These are phyloP conservation scores for Coniophora puteana DNA, from an alignment of 1,284 basidiomycete species.

Conservation along the genomic window DNA sequence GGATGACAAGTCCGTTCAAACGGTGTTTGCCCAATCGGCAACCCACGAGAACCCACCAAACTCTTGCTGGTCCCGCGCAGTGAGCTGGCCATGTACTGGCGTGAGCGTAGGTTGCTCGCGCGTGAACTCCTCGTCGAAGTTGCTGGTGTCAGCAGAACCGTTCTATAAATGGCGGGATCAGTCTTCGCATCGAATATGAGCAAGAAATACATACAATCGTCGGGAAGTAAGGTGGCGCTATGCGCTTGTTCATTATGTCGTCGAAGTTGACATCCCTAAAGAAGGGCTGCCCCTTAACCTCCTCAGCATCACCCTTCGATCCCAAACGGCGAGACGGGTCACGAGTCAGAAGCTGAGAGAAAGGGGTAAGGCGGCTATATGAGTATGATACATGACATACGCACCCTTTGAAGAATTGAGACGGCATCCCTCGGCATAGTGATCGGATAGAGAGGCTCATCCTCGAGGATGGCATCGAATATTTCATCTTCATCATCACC, in stretches of 20 bases:
- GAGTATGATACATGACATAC: not conserved
- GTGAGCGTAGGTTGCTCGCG: constrained; percentile 96
- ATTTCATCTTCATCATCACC: constrained; percentile 99
- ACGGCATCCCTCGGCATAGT: constrained; percentile 99
- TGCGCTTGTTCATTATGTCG: constrained; percentile 93
- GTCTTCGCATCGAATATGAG: constrained; percentile 1
- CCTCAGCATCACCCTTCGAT: constrained; percentile 92
- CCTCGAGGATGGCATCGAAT: constrained; percentile 98
- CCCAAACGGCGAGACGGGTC: constrained; percentile 95
- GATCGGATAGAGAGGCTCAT: constrained; percentile 97
- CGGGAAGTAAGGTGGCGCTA: constrained; percentile 97
- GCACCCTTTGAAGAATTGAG: constrained; percentile 89
- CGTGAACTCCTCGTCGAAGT: constrained; percentile 98
- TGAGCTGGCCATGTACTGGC: constrained; percentile 94
- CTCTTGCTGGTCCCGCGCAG: constrained; percentile 90
- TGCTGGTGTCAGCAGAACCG: constrained; percentile 77
- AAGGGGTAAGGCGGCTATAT: constrained; percentile 11
- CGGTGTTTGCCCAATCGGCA: too few species aligned
- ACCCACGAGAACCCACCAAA: constrained; percentile 97
- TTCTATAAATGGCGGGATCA: constrained; percentile 42
- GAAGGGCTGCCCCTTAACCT: constrained; percentile 97
- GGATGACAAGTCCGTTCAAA: constrained; percentile 37
- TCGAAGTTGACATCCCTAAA: constrained; percentile 98
- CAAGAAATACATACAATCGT: constrained; percentile 67
- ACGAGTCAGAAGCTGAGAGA: constrained; percentile 80